Base-by-base conservation (phyloP, 768 basidiomycete species). In the Russula lepida region DNA sequence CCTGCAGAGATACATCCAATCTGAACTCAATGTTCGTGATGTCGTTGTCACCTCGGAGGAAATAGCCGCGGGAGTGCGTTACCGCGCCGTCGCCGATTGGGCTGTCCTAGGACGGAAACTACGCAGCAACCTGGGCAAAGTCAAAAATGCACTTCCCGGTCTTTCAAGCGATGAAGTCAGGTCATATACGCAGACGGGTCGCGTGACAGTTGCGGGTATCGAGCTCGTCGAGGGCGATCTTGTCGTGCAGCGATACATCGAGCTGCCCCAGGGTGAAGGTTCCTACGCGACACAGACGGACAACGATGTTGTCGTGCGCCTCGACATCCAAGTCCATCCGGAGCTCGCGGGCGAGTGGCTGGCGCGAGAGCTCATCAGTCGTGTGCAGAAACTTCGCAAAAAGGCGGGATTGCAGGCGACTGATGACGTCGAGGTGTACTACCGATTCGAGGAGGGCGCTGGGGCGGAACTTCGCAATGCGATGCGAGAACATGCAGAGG, bases 71-170 rank as follows among this genome's bases (percentile, higher is more conserved):
- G 92, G 95, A 25, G 88, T 98, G 66, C 84, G 84, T 63, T 98
- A 98, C 79, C 84, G 84, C 57, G 95, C 87, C 5, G 85, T 87
- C 30, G 95, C 97, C 11, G 97, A 99, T 75, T 98, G 93, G 92
- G 79, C 84, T n/a, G 86, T 91, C 15, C 81, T 99, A 54, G 97
- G 97, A 52, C 84, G 85, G 68, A 98, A 97, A 74, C 80, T 99
- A 53, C 85, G 95, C 65, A 97, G 92, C 71, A 93, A 98, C 72
- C 76, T 98, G 35, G 85, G 76, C 21, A 88, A 88, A 32, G 95
- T 99, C 67, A 89, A 92, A 78, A 90, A 85, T 57, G 92, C 85
- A 0, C 79, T 99, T 28, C 92, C 94, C 8, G 74, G 75, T 23
- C 82, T 98, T 35, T 72, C 89, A 11, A 93, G 92, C 68, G 89